phyloP scores from a whole-genome alignment of 1,284 basidiomycete species.

The Ustilago esculenta region DNA sequence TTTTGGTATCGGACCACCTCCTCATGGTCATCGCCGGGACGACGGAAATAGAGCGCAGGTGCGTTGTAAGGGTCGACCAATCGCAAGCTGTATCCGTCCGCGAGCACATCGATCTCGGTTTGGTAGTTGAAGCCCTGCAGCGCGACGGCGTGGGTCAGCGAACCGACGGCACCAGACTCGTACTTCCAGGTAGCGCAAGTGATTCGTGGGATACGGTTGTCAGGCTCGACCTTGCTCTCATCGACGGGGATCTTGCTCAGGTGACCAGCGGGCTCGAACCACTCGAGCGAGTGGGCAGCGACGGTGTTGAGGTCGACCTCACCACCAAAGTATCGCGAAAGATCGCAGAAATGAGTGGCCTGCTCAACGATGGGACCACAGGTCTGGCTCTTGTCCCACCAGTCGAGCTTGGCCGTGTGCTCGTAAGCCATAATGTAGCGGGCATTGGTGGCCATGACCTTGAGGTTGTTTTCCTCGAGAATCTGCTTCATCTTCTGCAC shows the following conservation, averaged over 20 bases:
- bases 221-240: conserved; percentile 76
- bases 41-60: conserved; percentile 64
- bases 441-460: conserved; percentile 96
- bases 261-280: conserved; percentile 74
- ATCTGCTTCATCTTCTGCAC: conserved; percentile 96
- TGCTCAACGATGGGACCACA: conserved; percentile 94
- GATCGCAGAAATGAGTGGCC: conserved; percentile 80
- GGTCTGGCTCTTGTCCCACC: conserved; percentile 97
- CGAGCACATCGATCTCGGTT: conserved; percentile 64
- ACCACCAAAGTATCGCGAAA: conserved; percentile 96
- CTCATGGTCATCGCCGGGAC: conserved; percentile 66
- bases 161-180: conserved; percentile 63
- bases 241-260: conserved; percentile 83
- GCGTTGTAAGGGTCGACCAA: conserved; percentile 66
- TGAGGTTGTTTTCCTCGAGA: conserved; percentile 90
- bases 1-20: conserved; percentile 65
- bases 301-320: conserved; percentile 90
- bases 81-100: conserved; percentile 63
- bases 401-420: conserved; percentile 78
- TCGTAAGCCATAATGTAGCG: conserved; percentile 92
- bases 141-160: conserved; percentile 65
- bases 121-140: conserved; percentile 66
- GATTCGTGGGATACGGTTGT: conserved; percentile 64
- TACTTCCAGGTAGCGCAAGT: conserved; percentile 67
- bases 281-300: conserved; percentile 68